A percentile compares a stretch with the other conserved stretches of the same genome.
Evolutionary conservation across 257 asterid species (phyloP).

Genomic region (Ehretia macrophylla): DNA sequence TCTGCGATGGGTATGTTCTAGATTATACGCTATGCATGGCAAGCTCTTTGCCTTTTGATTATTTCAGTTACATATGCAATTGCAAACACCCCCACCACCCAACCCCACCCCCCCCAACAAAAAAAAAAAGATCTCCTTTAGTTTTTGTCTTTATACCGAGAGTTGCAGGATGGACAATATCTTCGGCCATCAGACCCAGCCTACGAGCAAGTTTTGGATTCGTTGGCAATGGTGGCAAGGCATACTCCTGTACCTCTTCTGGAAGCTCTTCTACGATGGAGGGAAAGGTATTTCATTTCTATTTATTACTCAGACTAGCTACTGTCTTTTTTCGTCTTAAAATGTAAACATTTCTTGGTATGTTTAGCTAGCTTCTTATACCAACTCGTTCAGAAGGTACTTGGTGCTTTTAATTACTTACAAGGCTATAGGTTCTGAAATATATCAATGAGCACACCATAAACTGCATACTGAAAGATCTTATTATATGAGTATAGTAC

Average conservation of each 20-base stretch:
- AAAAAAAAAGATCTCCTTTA: neutral
- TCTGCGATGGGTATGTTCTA: too few species aligned
- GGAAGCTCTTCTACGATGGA: constrained; percentile 96
- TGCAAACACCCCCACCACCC: too few species aligned
- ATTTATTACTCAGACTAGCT: neutral
- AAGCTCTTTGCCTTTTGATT: too few species aligned
- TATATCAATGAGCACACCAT: too few species aligned
- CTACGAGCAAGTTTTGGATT: constrained; percentile 96
- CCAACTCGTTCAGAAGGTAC: too few species aligned
- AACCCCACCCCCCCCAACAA: too few species aligned
- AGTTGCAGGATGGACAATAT: constrained; percentile 92
- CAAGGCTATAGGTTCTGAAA: too few species aligned
- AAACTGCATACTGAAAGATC: too few species aligned
- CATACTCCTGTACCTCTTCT: constrained; percentile 96
- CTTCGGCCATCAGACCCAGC: constrained; percentile 99
- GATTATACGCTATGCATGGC: too few species aligned
- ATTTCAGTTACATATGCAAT: too few species aligned
- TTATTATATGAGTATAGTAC: too few species aligned
- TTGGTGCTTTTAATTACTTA: too few species aligned
- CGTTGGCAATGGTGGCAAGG: constrained; percentile 98
- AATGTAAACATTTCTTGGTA: neutral
- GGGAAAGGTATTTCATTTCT: constrained; percentile 67
- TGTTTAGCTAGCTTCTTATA: neutral
- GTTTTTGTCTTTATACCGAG: neutral
- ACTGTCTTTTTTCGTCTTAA: neutral